These are phyloP conservation scores for Metarhizium guizhouense DNA, from an alignment of 2,329 filamentous ascomycete genomes.

Conservation along the genomic window DNA sequence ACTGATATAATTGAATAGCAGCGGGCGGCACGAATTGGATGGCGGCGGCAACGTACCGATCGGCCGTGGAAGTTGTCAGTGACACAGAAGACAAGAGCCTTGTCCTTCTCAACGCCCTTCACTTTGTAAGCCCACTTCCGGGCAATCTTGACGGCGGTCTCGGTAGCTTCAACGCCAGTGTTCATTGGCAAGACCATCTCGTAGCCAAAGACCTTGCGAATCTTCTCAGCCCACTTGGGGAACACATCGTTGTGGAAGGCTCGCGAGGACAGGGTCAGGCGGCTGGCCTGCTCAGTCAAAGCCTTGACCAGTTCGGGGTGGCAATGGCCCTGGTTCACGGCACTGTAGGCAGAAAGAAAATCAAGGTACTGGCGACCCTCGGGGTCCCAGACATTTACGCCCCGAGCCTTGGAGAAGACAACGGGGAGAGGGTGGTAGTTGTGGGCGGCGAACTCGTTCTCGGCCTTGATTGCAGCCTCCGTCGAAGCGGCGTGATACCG, in stretches of 20 bases:
- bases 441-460: conserved; percentile 84
- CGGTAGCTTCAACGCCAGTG: conserved; percentile 91
- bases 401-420: conserved; percentile 79
- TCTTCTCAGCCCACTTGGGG: conserved; percentile 87
- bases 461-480: conserved; percentile 66
- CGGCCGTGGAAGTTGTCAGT: conserved; percentile 94
- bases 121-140: conserved; percentile 97
- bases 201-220: conserved; percentile 81
- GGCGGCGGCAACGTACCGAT: conserved; percentile 53
- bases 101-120: conserved; percentile 76
- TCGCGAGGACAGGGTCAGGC: conserved; percentile 83
- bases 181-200: conserved; percentile 99
- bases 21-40: not conserved
- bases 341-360: conserved; percentile 95
- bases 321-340: conserved; percentile 96
- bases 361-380: conserved; percentile 94
- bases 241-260: conserved; percentile 99
- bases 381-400: conserved; percentile 90
- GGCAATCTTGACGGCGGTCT: conserved; percentile 93
- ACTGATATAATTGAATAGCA: not conserved
- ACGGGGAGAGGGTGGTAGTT: conserved; percentile 98
- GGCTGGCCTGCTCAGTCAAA: conserved; percentile 77
- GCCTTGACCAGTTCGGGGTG: conserved; percentile 93
- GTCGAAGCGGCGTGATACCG: conserved; percentile 71
- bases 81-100: conserved; percentile 77